Conservation (phyloP, 1,284 basidiomycete genomes). For the Sparassis latifolia region DNA sequence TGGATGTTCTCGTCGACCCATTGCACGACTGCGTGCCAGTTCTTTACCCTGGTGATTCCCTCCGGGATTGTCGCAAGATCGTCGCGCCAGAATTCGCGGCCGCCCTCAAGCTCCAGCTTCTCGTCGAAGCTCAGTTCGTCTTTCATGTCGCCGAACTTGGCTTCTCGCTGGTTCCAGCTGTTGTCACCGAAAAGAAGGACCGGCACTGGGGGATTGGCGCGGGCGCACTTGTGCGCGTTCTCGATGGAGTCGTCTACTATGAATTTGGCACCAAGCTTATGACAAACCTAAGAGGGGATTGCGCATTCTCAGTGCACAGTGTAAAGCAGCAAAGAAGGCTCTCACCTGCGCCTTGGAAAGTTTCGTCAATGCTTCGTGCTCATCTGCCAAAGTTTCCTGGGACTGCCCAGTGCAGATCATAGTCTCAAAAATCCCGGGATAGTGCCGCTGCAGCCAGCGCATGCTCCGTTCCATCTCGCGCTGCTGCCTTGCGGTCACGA, state of each 20-base stretch:
- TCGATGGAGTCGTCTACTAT: slow-evolving; percentile 78
- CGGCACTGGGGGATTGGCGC: slow-evolving; percentile 33
- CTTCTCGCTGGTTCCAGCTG: slow-evolving; percentile 62
- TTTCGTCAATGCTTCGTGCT: slow-evolving; percentile 48
- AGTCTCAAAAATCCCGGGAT: slow-evolving; percentile 63
- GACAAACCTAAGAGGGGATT: slow-evolving; percentile 44
- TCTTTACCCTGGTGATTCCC: slow-evolving; percentile 42
- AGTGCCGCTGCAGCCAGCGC: slow-evolving; percentile 61
- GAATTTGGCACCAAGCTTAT: slow-evolving; percentile 53
- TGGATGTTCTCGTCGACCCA: slow-evolving; percentile 34
- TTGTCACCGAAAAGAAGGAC: slow-evolving; percentile 77
- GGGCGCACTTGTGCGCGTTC: slow-evolving; percentile 60
- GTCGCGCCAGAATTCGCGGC: slow-evolving; percentile 51
- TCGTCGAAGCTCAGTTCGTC: slow-evolving; percentile 56
- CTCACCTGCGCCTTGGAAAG: slow-evolving; percentile 64
- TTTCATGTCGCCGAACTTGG: slow-evolving; percentile 35
- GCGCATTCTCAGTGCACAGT: not conserved
- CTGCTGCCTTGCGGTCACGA: slow-evolving; percentile 69
- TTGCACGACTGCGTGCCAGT: slow-evolving; percentile 49
- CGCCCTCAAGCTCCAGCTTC: slow-evolving; percentile 41
- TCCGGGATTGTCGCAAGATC: slow-evolving; percentile 41
- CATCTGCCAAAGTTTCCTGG: slow-evolving; percentile 40
- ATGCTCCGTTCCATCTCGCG: slow-evolving; percentile 55
- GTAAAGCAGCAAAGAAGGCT: slow-evolving; percentile 1
- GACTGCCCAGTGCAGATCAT: slow-evolving; percentile 77